Conservation (phyloP, 345 rosid species). For the Syzygium oleosum region DNA sequence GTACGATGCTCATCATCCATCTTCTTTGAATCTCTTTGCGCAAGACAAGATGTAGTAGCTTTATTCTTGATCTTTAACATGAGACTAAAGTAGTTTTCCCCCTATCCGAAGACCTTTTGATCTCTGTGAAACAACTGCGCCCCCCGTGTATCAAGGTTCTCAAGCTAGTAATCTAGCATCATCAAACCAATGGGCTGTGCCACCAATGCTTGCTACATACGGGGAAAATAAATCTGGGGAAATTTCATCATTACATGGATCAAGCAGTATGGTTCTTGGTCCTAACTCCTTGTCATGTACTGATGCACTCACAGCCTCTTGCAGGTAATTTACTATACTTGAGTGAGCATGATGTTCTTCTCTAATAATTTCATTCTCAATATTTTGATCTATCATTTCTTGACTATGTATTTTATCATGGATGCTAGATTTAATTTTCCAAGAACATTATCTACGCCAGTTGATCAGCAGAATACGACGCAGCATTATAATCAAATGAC, state of each 20-base stretch:
- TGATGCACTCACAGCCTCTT: constrained; percentile 42
- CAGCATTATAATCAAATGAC: constrained; percentile 63
- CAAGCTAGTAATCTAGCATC: constrained; percentile 43
- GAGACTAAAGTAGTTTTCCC: background rate
- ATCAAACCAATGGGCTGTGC: constrained; percentile 57
- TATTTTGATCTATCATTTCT: background rate
- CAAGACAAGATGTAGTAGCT: background rate
- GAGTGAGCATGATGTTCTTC: background rate
- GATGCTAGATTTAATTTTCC: constrained; percentile 66
- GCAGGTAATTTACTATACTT: constrained; percentile 28
- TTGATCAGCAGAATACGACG: constrained; percentile 74
- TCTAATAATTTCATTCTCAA: background rate
- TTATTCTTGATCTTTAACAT: background rate
- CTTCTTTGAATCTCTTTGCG: constrained; percentile 1
- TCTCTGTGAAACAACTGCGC: constrained; percentile 53
- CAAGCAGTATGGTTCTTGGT: constrained; percentile 49
- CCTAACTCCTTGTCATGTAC: constrained; percentile 45
- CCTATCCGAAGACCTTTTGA: constrained; percentile 76
- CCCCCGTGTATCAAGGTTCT: constrained; percentile 55
- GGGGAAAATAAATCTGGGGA: constrained; percentile 38
- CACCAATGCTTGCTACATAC: constrained; percentile 53
- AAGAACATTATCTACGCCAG: constrained; percentile 50
- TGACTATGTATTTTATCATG: constrained; percentile 28
- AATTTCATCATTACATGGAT: constrained; percentile 55
- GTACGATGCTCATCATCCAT: constrained; percentile 4